These are phyloP conservation scores for Euphorbia lathyris DNA, from an alignment of 345 rosid species.

Conservation along the genomic window DNA sequence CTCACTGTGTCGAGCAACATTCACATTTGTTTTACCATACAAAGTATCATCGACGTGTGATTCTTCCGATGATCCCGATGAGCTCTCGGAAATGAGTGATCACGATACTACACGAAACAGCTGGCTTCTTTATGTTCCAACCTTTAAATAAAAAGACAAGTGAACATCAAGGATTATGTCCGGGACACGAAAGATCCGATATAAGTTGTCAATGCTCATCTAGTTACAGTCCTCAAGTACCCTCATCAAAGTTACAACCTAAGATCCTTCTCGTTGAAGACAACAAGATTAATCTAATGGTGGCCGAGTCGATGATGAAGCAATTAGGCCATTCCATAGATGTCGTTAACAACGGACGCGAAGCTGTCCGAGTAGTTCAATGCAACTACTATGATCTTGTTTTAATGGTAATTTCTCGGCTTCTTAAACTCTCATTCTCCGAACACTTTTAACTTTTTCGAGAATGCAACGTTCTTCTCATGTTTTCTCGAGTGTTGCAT, in stretches of 20 bases:
- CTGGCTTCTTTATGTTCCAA: slow-evolving; percentile 75
- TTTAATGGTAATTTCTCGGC: slow-evolving; percentile 55
- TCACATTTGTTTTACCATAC: slow-evolving; percentile 85
- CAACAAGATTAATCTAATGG: slow-evolving; percentile 87
- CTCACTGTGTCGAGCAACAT: slow-evolving; percentile 86
- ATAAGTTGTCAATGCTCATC: slow-evolving; percentile 25
- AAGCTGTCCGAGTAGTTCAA: slow-evolving; percentile 71
- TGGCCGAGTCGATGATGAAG: slow-evolving; percentile 81
- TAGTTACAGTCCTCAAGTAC: slow-evolving; percentile 22
- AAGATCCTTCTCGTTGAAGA: slow-evolving; percentile 96
- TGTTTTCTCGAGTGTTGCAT: too few relatives aligned
- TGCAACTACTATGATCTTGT: slow-evolving; percentile 57
- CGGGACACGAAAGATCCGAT: slow-evolving; percentile 35
- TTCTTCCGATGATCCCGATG: slow-evolving; percentile 74
- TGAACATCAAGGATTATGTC: slow-evolving; percentile 33
- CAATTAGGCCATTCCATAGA: slow-evolving; percentile 72
- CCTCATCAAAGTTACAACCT: slow-evolving; percentile 42
- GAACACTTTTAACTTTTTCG: slow-evolving; percentile 36
- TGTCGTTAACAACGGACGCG: slow-evolving; percentile 74
- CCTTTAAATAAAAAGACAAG: slow-evolving; percentile 40
- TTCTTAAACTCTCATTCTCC: neutral
- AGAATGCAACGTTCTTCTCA: slow-evolving; percentile 53
- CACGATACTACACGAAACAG: slow-evolving; percentile 55
- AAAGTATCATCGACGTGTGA: slow-evolving; percentile 53
- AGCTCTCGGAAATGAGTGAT: slow-evolving; percentile 64